Percentiles rank a stretch among this genome's conserved stretches.
These are phyloP conservation scores for Phytophthora nicotianae DNA, from an alignment of 352 stramenopile genomes.

Conservation along the genomic window DNA sequence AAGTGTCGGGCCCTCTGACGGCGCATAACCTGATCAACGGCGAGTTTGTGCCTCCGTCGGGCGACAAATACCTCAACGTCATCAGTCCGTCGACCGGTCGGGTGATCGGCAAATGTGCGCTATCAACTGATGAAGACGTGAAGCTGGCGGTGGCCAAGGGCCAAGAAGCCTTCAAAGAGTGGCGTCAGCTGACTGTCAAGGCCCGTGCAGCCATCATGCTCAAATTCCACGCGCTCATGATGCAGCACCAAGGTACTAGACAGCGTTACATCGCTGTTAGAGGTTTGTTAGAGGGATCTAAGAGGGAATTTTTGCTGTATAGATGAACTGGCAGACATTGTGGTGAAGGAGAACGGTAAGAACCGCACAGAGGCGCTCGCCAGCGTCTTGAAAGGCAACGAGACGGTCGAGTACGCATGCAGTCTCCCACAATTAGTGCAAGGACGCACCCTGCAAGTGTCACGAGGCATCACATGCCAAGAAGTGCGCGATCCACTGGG, in stretches of 20 bases:
- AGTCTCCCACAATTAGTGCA: conserved; percentile 91
- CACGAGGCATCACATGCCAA: conserved; percentile 92
- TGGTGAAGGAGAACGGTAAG: conserved; percentile 97
- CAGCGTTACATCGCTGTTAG: not conserved
- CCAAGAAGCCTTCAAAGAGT: conserved; percentile 87
- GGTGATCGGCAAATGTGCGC: conserved; percentile 78
- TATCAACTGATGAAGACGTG: conserved; percentile 89
- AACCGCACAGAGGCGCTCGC: conserved; percentile 97
- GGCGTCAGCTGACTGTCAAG: conserved; percentile 94
- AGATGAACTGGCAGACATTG: conserved; percentile 92
- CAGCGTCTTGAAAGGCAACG: conserved; percentile 97
- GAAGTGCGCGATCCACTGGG: conserved; percentile 94
- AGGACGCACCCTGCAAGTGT: conserved; percentile 89
- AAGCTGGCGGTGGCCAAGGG: conserved; percentile 78
- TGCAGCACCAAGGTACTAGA: conserved; percentile 72
- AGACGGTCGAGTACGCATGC: conserved; percentile 98
- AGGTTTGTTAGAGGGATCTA: not conserved
- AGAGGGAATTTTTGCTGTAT: not conserved
- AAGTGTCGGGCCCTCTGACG: conserved; percentile 13
- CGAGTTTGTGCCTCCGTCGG: conserved; percentile 51
- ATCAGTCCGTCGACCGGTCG: conserved; percentile 67
- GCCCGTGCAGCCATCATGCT: conserved; percentile 95
- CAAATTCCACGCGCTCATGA: conserved; percentile 95
- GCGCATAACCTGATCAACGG: conserved; percentile 79
- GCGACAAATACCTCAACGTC: conserved; percentile 58